Conservation (phyloP, 2,329 filamentous ascomycete genomes). For the Exophiala sp. region DNA sequence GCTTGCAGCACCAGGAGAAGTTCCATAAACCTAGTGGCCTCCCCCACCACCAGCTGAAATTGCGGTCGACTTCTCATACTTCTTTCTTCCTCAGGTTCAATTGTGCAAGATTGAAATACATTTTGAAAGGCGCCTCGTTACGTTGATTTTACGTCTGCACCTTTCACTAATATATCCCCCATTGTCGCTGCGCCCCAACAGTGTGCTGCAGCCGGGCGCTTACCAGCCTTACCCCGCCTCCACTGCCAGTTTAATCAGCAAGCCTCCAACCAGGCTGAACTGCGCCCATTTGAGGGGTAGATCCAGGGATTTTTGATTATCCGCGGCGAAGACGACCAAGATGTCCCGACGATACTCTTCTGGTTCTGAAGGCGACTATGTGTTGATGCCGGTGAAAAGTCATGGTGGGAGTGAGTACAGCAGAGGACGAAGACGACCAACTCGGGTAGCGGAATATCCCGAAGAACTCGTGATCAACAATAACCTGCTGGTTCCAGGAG, state of each 20-base stretch:
- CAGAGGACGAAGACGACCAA: constrained; percentile 11
- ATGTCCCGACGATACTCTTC: constrained; percentile 11
- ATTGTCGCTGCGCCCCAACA: not conserved
- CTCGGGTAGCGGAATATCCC: not conserved
- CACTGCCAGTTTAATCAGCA: constrained; percentile 1
- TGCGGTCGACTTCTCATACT: not conserved
- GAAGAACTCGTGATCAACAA: constrained; percentile 24
- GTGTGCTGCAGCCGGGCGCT: not conserved
- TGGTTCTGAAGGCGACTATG: constrained; percentile 20
- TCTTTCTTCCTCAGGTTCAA: not conserved
- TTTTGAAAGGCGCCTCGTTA: not conserved
- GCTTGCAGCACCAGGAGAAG: constrained; percentile 8
- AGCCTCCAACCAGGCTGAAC: constrained; percentile 3
- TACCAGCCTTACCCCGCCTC: constrained; percentile 12
- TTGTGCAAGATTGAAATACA: not conserved
- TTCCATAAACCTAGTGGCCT: constrained; percentile 13
- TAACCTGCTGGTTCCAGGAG: constrained; percentile 22
- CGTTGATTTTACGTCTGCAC: not conserved
- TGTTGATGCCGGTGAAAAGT: constrained; percentile 24
- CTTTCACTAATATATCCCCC: not conserved
- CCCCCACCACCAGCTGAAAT: constrained; percentile 18
- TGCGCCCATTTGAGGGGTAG: not conserved
- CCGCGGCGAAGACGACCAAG: not conserved
- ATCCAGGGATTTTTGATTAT: too few relatives aligned
- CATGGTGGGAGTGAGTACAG: constrained; percentile 17